Percentiles rank a stretch among this genome's conserved stretches.
These are phyloP conservation scores for Mrakia gelida DNA, from an alignment of 768 basidiomycete genomes.

Conservation along the genomic window DNA sequence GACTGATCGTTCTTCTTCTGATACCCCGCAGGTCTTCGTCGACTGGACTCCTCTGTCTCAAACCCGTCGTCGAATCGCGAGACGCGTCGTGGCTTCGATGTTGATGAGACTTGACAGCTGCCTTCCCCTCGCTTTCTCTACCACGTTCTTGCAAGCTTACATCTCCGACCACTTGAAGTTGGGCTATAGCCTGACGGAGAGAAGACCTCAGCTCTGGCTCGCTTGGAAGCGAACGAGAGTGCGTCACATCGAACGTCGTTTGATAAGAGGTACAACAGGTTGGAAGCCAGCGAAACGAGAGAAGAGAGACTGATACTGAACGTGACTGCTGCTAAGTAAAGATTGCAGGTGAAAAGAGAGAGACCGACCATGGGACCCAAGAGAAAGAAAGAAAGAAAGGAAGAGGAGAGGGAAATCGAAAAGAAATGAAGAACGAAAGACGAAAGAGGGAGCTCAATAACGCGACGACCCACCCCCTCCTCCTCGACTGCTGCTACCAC, in stretches of 20 bases:
- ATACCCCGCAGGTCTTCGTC: no score
- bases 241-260: neutral
- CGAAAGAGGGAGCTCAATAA: neutral
- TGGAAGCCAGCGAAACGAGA: neutral
- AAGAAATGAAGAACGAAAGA: neutral
- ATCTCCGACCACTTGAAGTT: neutral
- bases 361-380: neutral
- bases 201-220: no score
- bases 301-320: neutral
- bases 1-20: no score
- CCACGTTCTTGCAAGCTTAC: neutral
- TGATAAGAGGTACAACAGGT: neutral
- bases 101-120: no score
- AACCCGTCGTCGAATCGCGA: no score
- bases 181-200: no score
- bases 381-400: neutral
- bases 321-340: neutral
- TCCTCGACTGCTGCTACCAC: constrained; percentile 5
- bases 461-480: neutral
- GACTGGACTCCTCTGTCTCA: no score
- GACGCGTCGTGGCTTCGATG: no score
- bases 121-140: neutral
- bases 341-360: neutral
- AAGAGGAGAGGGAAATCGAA: neutral
- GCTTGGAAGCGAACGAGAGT: no score